Evolutionary conservation across 2,329 filamentous ascomycete species (phyloP).

Genomic region (Cladophialophora bantiana): DNA sequence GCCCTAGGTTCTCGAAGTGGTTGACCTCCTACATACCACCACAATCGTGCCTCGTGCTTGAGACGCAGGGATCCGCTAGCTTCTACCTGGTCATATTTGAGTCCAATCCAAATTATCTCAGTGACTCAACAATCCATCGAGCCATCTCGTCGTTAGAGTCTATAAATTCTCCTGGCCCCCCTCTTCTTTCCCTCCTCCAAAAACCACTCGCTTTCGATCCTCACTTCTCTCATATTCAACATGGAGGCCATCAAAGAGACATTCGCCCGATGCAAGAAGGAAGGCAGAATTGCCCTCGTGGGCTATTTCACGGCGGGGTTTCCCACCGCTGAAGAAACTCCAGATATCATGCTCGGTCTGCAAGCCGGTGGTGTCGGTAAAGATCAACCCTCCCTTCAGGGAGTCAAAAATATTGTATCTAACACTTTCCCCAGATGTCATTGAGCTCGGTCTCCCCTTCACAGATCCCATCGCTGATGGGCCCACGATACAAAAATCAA

Average conservation of each 20-base stretch:
- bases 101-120: not conserved
- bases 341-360: constrained; percentile 84
- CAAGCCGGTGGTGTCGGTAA: constrained; percentile 89
- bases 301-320: constrained; percentile 97
- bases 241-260: constrained; percentile 64
- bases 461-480: constrained; percentile 98
- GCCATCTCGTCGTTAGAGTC: not conserved
- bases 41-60: not conserved
- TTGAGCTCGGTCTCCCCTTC: constrained; percentile 95
- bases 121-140: not conserved
- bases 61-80: not conserved
- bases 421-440: constrained; percentile 69
- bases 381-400: constrained; percentile 40
- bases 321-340: constrained; percentile 80
- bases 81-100: not conserved
- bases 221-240: constrained; percentile 29
- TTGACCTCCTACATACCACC: not conserved
- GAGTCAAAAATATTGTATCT: not conserved
- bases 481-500: constrained; percentile 93
- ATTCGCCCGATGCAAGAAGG: constrained; percentile 64
- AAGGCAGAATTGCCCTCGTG: constrained; percentile 78
- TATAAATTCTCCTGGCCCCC: constrained; percentile 11
- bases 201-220: not conserved
- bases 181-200: not conserved
- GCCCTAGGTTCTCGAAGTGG: not conserved